A percentile compares a stretch with the other conserved stretches of the same genome.
Evolutionary conservation across 2,329 filamentous ascomycete genomes (phyloP).

Genomic region (Aureobasidium sp.): DNA sequence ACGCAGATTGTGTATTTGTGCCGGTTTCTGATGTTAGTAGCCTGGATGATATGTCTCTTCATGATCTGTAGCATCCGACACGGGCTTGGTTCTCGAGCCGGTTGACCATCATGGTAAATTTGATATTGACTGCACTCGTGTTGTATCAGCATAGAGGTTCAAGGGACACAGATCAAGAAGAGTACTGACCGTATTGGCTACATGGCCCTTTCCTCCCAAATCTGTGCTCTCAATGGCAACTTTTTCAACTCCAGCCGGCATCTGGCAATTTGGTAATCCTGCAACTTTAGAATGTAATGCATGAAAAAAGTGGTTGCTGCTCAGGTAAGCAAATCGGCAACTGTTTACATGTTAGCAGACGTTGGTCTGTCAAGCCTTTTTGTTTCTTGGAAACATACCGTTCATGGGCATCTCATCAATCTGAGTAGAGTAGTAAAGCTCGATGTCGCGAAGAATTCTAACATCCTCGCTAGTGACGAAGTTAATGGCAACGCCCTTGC

Average conservation of each 20-base stretch:
- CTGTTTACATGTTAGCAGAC: background rate
- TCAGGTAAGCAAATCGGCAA: constrained; percentile 34
- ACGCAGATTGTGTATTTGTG: no score
- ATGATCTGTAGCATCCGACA: no score
- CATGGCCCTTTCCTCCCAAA: constrained; percentile 17
- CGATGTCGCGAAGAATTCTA: constrained; percentile 92
- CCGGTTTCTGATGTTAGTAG: no score
- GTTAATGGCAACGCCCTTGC: constrained; percentile 99
- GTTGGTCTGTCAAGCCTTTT: no score
- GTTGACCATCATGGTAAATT: background rate
- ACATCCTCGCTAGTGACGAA: constrained; percentile 98
- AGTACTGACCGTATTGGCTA: constrained; percentile 18
- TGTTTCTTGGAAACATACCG: constrained; percentile 17
- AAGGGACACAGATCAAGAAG: background rate
- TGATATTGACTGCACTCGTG: constrained; percentile 5
- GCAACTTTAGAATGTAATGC: background rate
- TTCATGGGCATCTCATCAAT: constrained; percentile 99
- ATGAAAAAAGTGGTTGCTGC: background rate
- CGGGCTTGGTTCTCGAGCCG: background rate
- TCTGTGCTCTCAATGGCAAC: background rate
- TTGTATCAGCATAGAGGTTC: background rate
- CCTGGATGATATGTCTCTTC: no score
- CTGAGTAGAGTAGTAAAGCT: constrained; percentile 92
- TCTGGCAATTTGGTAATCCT: background rate
- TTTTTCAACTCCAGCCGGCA: background rate